Evolutionary conservation across 345 rosid genomes (phyloP).

Genomic region (Carallia brachiata): DNA sequence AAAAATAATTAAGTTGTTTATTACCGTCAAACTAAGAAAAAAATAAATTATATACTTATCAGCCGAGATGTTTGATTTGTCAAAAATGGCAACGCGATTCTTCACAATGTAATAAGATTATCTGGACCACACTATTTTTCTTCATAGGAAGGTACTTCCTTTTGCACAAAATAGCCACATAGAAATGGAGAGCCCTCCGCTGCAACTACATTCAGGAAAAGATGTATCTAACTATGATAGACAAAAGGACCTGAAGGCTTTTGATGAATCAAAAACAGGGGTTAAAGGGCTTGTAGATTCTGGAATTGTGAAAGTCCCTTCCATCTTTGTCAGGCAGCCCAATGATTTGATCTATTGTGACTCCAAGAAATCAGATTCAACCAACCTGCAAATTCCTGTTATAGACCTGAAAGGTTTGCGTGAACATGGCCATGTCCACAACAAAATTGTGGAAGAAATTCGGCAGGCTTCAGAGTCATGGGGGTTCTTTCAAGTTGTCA

Average conservation of each 20-base stretch:
- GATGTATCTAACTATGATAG: neutral
- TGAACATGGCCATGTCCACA: neutral
- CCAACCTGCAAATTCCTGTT: conserved; percentile 2
- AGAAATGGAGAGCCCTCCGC: neutral
- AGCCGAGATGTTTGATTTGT: too few species aligned
- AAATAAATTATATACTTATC: too few species aligned
- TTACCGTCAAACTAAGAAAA: too few species aligned
- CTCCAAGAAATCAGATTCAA: too few species aligned
- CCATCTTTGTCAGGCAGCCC: neutral
- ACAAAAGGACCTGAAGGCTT: conserved; percentile 1
- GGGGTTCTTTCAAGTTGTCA: conserved; percentile 14
- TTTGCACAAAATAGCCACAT: neutral
- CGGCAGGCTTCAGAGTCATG: neutral
- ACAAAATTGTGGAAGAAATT: neutral
- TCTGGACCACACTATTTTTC: too few species aligned
- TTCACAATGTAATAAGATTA: too few species aligned
- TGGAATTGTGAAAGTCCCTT: neutral
- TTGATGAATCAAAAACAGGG: conserved; percentile 8
- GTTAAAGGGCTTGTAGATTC: neutral
- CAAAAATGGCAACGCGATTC: too few species aligned
- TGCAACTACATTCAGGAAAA: neutral
- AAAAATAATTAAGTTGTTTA: too few species aligned
- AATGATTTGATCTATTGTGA: neutral
- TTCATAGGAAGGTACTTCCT: too few species aligned
- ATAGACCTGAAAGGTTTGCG: neutral